A percentile compares a stretch with the other conserved stretches of the same genome.
These are phyloP conservation scores for Themeda triandra DNA, from an alignment of 176 grass and related monocot genomes.

Conservation along the genomic window DNA sequence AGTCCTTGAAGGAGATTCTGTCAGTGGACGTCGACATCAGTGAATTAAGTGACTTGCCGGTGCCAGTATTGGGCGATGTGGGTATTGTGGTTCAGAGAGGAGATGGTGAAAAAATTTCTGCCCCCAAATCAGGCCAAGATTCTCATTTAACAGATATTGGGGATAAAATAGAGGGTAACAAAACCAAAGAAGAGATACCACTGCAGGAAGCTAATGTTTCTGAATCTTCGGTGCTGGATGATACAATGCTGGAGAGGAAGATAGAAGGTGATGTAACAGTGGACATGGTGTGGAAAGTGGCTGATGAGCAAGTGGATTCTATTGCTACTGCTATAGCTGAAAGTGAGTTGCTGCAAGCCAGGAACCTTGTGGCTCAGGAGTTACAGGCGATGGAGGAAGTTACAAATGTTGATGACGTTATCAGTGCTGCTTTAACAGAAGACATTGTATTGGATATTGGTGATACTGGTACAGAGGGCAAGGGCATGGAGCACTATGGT, in stretches of 20 bases:
- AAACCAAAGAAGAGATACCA: neutral
- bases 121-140: neutral
- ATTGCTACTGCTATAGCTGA: neutral
- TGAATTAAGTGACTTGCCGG: neutral
- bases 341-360: neutral
- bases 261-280: neutral
- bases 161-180: neutral
- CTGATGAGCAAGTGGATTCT: neutral
- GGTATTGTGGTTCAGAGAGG: neutral
- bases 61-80: neutral
- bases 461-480: neutral
- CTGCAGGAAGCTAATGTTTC: neutral
- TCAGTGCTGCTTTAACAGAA: neutral
- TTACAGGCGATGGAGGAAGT: neutral
- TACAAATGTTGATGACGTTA: neutral
- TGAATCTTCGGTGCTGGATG: neutral
- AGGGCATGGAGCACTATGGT: neutral
- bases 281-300: neutral
- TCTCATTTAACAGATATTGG: neutral
- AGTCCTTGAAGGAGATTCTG: neutral
- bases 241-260: neutral
- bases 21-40: neutral
- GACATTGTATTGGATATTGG: neutral
- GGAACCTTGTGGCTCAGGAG: neutral
- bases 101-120: neutral